These are phyloP conservation scores for Aureobasidium lini DNA, from an alignment of 2,329 filamentous ascomycete genomes.

Conservation along the genomic window DNA sequence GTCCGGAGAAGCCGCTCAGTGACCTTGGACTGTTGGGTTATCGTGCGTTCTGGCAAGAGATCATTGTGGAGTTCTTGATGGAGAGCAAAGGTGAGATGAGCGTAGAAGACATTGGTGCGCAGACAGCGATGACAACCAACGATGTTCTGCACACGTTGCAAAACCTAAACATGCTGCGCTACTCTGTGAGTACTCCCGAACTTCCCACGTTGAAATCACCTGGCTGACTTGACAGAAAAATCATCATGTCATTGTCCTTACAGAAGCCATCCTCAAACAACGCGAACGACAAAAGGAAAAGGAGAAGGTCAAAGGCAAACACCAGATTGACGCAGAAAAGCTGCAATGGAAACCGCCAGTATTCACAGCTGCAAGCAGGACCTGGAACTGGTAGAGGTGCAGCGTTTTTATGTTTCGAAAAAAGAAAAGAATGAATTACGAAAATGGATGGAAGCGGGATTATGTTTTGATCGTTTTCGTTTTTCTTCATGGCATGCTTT, in stretches of 20 bases:
- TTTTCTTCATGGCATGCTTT: conserved; percentile 10
- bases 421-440: conserved; percentile 8
- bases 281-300: conserved; percentile 62
- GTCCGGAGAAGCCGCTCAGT: conserved; percentile 91
- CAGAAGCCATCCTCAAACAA: conserved; percentile 67
- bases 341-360: conserved; percentile 96
- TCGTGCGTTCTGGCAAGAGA: conserved; percentile 95
- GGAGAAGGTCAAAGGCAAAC: conserved; percentile 68
- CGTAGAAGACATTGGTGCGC: conserved; percentile 73
- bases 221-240: conserved; percentile 51
- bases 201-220: neutral
- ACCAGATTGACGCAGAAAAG: conserved; percentile 66
- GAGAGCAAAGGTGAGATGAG: conserved; percentile 61
- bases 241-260: conserved; percentile 91
- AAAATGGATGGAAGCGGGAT: conserved; percentile 1
- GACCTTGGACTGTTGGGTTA: conserved; percentile 91
- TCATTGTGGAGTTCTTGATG: conserved; percentile 79
- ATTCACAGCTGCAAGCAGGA: conserved; percentile 80
- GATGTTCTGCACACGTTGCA: conserved; percentile 94
- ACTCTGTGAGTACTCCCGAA: conserved; percentile 51
- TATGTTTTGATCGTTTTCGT: conserved; percentile 9
- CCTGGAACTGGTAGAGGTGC: conserved; percentile 76
- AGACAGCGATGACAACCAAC: conserved; percentile 90
- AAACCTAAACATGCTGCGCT: conserved; percentile 88
- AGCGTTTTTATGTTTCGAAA: neutral